Evolutionary conservation across 768 basidiomycete genomes (phyloP), one percentile per base, ranked within the genome.

Genomic region (Omphalotus guepiniiformis): DNA sequence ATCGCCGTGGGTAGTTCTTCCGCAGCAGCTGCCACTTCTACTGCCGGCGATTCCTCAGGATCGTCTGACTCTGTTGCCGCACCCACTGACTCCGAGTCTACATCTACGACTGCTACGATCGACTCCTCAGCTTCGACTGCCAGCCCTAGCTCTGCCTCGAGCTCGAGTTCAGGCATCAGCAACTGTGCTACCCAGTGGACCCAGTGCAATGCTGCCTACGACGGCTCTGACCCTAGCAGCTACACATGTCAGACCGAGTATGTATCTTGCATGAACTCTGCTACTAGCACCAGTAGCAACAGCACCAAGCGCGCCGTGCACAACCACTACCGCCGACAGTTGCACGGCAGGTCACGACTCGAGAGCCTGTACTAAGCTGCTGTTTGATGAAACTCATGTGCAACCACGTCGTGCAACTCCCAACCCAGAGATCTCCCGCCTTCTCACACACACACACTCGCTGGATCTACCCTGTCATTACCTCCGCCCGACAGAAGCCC

Each of bases 21-120:
- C n/a, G n/a, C n/a, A n/a, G n/a, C n/a, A n/a, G n/a, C 44, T 26
- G 23, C 23, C 26, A 9, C 30, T 29, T 27, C 25, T 29, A 32
- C 42, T 25, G 44, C 35, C 23, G 44, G 44, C 9, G 18, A 29
- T 19, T 34, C 42, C 16, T 44, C 42, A 16, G 44, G 22, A 26
- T 45, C 44, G 5, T 23, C 32, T 6, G 23, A 22, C 4, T 26
- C 30, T 27, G 21, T 25, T 1, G 13, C 16, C 5, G 8, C 30
- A n/a, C 27, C 44, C 12, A 15, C 9, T 25, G 23, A 22, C 12
- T 40, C 39, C 15, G 23, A 22, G 11, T 39, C 37, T 19, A 15
- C n/a, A 21, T 19, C 15, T 39, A n/a, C 32, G 19, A 44, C 18
- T 23, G 6, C 18, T 32, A 21, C 18, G 23, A 15, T 25, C 4